These are phyloP conservation scores for Verticillium tricorpus DNA, from an alignment of 2,329 filamentous ascomycete species.

Conservation along the genomic window DNA sequence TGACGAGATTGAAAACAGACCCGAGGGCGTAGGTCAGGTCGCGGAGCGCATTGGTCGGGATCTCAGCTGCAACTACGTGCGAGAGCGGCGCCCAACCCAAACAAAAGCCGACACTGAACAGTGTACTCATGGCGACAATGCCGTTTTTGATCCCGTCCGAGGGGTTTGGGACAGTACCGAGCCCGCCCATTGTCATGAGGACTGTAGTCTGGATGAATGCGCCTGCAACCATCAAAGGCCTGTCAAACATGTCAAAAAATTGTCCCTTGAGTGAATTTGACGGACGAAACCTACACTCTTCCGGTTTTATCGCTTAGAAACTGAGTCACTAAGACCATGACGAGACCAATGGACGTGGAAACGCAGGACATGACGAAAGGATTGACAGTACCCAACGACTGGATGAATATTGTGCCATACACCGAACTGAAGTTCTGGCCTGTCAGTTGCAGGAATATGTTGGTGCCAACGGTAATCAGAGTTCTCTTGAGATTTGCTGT, in stretches of 20 bases:
- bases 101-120: slow-evolving; percentile 24
- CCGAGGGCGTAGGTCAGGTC: slow-evolving; percentile 25
- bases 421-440: slow-evolving; percentile 16
- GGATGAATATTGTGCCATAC: slow-evolving; percentile 18
- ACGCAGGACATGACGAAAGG: slow-evolving; percentile 19
- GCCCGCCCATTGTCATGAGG: slow-evolving; percentile 30
- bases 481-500: slow-evolving; percentile 4
- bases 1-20: slow-evolving; percentile 22
- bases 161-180: slow-evolving; percentile 20
- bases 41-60: slow-evolving; percentile 24
- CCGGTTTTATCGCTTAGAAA: slow-evolving; percentile 14
- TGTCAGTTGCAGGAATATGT: slow-evolving; percentile 13
- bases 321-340: slow-evolving; percentile 9
- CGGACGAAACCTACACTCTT: neutral
- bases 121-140: slow-evolving; percentile 25
- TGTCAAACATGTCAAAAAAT: neutral
- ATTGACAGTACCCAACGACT: slow-evolving; percentile 19
- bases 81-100: slow-evolving; percentile 28
- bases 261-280: too few relatives aligned
- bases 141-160: slow-evolving; percentile 15
- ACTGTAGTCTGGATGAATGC: slow-evolving; percentile 20
- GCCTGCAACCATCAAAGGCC: slow-evolving; percentile 20
- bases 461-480: slow-evolving; percentile 7
- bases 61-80: slow-evolving; percentile 29
- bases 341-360: slow-evolving; percentile 11